Base-by-base conservation (phyloP, 1,284 basidiomycete species). In the Stygiomarasmius scandens region DNA sequence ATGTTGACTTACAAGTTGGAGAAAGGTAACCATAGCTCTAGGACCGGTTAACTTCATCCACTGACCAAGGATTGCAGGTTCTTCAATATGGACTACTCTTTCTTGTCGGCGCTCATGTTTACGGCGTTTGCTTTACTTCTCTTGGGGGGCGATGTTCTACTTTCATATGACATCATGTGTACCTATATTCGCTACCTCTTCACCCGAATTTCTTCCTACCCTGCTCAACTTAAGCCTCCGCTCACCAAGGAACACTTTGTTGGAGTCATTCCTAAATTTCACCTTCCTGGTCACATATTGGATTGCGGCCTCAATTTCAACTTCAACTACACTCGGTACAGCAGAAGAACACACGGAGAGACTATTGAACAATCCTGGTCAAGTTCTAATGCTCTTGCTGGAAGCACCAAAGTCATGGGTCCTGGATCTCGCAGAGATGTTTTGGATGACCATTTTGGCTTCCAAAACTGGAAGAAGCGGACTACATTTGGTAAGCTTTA, bases 331-430 rank as follows among this genome's bases (percentile, higher is more conserved):
- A 50, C 51, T 3, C 29, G 16, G 10, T 16, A 36, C 19, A 52
- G 46, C 25, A 61, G 57, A 1, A 48, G 53, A 9, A 64, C 58
- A 2, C 55, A 61, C 52, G 63, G 63, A 10, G 63, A 66, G 43
- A 54, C 46, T 4, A 47, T 60, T 3, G 63, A 66, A 34, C 43
- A 53, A 10, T 43, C 48, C 27, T 56, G 63, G 61, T 19, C 60
- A 23, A 12, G 9, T 25, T 29, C 24, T 23, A 61, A 63, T 49
- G 27, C 36, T 2, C 20, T 57, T 11, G 59, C 58, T 9, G 23
- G 34, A 9, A 61, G 55, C 19, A 64, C 63, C 3, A 36, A 49
- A 12, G 60, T 62, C 43, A 64, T 64, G 62, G 52, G 49, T 8
- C 58, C 59, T n/a, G 56, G 56, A n/a, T 14, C 46, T 11, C 41